Percentiles rank a stretch among this genome's conserved stretches.
Conservation (phyloP, 2,329 filamentous ascomycete genomes). For the Fusarium pininemorale region DNA sequence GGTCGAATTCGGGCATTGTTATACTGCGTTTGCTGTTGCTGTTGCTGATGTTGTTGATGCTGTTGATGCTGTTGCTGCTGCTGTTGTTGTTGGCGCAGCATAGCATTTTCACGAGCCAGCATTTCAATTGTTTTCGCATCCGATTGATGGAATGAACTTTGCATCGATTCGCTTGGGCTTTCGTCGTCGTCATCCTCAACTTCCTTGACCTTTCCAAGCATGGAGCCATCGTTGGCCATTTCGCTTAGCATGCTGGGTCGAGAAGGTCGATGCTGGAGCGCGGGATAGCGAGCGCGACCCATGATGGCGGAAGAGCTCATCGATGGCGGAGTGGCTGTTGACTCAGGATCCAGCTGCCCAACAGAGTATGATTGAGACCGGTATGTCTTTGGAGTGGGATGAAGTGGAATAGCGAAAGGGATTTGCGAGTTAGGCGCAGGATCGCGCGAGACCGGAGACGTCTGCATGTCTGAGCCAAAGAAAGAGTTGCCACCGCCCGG, state of each 20-base stretch:
- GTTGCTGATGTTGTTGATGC: neutral
- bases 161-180: slow-evolving; percentile 60
- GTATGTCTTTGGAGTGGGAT: slow-evolving; percentile 91
- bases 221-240: slow-evolving; percentile 70
- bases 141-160: slow-evolving; percentile 61
- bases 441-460: slow-evolving; percentile 62
- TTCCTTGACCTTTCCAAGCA: slow-evolving; percentile 75
- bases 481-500: slow-evolving; percentile 58
- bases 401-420: slow-evolving; percentile 86
- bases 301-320: slow-evolving; percentile 60
- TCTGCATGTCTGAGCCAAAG: slow-evolving; percentile 61
- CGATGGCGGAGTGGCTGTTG: slow-evolving; percentile 47
- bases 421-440: slow-evolving; percentile 71
- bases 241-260: slow-evolving; percentile 80
- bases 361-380: slow-evolving; percentile 97
- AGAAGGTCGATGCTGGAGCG: slow-evolving; percentile 82
- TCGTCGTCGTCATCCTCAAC: slow-evolving; percentile 74
- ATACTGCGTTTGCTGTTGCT: slow-evolving; percentile 61
- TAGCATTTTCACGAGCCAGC: slow-evolving; percentile 69
- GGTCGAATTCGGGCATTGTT: slow-evolving; percentile 65
- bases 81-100: slow-evolving; percentile 58
- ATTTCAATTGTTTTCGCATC: slow-evolving; percentile 72
- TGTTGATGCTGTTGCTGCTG: slow-evolving; percentile 50
- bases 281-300: slow-evolving; percentile 68
- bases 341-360: slow-evolving; percentile 83